Percentiles rank a stretch among this genome's conserved stretches.
phyloP scores from a whole-genome alignment of 495 filamentous ascomycete genomes.

The Hypomontagnella monticulosa region DNA sequence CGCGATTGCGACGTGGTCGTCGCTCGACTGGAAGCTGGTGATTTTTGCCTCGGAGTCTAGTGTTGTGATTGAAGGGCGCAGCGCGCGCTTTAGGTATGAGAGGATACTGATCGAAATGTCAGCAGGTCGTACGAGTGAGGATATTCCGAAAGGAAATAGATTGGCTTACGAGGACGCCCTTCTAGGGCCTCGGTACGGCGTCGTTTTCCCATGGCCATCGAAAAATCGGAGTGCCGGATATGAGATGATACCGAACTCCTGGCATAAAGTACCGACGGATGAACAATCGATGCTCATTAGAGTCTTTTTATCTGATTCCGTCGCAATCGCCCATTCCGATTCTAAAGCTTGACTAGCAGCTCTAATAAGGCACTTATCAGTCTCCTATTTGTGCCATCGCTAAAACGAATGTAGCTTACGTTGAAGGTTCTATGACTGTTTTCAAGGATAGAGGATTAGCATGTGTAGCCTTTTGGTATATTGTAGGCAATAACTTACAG shows the following conservation, averaged over 20 bases:
- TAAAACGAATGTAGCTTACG: conserved; percentile 31
- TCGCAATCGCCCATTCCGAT: conserved; percentile 50
- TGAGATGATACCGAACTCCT: conserved; percentile 51
- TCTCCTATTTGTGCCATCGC: background rate
- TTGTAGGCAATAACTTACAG: conserved; percentile 47
- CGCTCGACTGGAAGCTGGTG: conserved; percentile 47
- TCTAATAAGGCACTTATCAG: conserved; percentile 34
- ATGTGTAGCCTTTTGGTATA: background rate
- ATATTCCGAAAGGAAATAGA: background rate
- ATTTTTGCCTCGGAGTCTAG: conserved; percentile 43
- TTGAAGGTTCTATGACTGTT: conserved; percentile 44
- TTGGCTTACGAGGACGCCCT: conserved; percentile 48
- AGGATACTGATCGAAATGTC: conserved; percentile 46
- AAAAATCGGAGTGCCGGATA: conserved; percentile 62
- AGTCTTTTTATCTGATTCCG: conserved; percentile 37
- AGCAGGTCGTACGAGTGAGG: background rate
- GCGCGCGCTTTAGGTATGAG: conserved; percentile 51
- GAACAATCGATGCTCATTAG: conserved; percentile 57
- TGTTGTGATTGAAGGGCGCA: conserved; percentile 46
- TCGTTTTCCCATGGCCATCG: conserved; percentile 41
- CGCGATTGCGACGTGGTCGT: conserved; percentile 56
- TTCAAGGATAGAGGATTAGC: conserved; percentile 1
- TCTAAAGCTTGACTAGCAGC: conserved; percentile 51
- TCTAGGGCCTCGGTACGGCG: conserved; percentile 55
- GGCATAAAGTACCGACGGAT: conserved; percentile 49